Percentiles rank a stretch among this genome's conserved stretches.
These are phyloP conservation scores for Pyrenochaeta sp. DNA, from an alignment of 2,329 filamentous ascomycete species.

Conservation along the genomic window DNA sequence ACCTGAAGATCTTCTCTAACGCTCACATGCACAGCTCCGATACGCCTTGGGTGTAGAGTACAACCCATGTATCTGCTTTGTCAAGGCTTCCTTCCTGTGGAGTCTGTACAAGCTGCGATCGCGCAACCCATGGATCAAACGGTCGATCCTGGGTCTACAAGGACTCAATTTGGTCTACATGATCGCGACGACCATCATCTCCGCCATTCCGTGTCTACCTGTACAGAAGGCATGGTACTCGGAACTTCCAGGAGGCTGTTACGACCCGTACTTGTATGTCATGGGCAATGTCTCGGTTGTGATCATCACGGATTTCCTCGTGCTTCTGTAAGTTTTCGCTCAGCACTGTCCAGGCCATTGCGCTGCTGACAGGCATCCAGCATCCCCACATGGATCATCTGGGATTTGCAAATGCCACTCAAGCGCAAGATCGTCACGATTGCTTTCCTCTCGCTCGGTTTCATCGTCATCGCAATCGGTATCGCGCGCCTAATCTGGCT, in stretches of 20 bases:
- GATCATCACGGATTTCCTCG: slow-evolving; percentile 28
- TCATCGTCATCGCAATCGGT: slow-evolving; percentile 28
- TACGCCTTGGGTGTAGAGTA: slow-evolving; percentile 27
- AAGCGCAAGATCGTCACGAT: slow-evolving; percentile 24
- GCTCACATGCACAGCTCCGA: slow-evolving; percentile 14
- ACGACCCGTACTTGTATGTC: slow-evolving; percentile 14
- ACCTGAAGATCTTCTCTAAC: slow-evolving; percentile 1
- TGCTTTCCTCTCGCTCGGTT: slow-evolving; percentile 28
- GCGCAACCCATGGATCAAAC: slow-evolving; percentile 20
- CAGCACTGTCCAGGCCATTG: not conserved
- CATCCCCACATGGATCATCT: slow-evolving; percentile 37
- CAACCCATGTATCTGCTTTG: slow-evolving; percentile 26
- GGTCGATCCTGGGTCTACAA: slow-evolving; percentile 26
- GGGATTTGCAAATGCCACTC: slow-evolving; percentile 30
- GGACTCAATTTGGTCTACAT: slow-evolving; percentile 24
- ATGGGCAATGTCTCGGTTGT: slow-evolving; percentile 21
- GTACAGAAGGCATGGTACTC: slow-evolving; percentile 21
- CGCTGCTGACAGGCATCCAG: slow-evolving; percentile 5
- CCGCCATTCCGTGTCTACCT: slow-evolving; percentile 25
- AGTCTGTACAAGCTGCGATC: slow-evolving; percentile 30
- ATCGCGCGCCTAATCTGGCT: slow-evolving; percentile 27
- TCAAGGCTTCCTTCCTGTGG: slow-evolving; percentile 34
- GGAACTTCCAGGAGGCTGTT: slow-evolving; percentile 25
- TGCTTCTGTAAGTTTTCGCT: slow-evolving; percentile 11
- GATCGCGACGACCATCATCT: slow-evolving; percentile 17